phyloP scores from a whole-genome alignment of 768 basidiomycete species.

The Russula brevipes region DNA sequence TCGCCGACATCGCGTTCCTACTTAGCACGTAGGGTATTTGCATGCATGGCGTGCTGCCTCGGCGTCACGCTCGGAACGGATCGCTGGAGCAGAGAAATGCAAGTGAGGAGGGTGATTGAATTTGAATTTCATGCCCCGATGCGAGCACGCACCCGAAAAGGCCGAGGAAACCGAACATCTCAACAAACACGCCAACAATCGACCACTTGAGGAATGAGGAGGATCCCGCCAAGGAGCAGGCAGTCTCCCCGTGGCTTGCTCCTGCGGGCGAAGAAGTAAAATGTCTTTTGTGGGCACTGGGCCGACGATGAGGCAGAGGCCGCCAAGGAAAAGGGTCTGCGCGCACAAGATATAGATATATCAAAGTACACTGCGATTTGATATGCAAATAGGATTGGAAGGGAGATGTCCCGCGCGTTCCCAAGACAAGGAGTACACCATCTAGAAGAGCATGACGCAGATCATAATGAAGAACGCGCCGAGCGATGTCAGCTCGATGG shows the following conservation, averaged over 20 bases:
- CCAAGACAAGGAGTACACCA: too few relatives aligned
- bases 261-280: conserved; percentile 94
- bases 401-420: not conserved
- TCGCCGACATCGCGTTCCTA: conserved; percentile 60
- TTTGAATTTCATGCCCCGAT: conserved; percentile 32
- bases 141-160: not conserved
- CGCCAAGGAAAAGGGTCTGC: conserved; percentile 92
- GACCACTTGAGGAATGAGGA: conserved; percentile 96
- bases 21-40: conserved; percentile 47
- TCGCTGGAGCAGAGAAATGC: conserved; percentile 40
- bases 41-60: conserved; percentile 49
- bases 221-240: conserved; percentile 82
- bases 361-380: conserved; percentile 68
- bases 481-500: conserved; percentile 95
- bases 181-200: conserved; percentile 86
- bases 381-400: not conserved
- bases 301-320: conserved; percentile 94
- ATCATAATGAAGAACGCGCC: conserved; percentile 95
- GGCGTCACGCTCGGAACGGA: conserved; percentile 48
- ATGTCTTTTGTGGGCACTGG: conserved; percentile 95
- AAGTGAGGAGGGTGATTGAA: not conserved
- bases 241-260: conserved; percentile 90
- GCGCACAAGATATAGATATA: too few relatives aligned
- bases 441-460: conserved; percentile 90
- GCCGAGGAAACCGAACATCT: conserved; percentile 87